phyloP scores from a whole-genome alignment of 208 protist species.

The Herpetomonas tarakana region DNA sequence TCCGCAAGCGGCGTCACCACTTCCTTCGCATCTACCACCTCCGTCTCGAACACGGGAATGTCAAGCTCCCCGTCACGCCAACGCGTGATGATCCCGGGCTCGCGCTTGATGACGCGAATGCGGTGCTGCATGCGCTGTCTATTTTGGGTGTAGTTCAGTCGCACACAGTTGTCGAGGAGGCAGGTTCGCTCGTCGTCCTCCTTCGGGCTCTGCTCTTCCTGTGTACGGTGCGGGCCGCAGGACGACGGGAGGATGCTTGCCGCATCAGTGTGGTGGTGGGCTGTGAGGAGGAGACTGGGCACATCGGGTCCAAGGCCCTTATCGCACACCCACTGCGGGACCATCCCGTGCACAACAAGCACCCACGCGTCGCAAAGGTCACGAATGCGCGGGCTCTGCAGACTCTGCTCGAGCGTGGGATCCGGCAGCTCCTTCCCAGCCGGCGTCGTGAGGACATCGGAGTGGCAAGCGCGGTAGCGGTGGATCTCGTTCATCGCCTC shows the following conservation, averaged over 20 bases:
- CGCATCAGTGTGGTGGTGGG: conserved; percentile 26
- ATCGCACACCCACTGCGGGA: conserved; percentile 32
- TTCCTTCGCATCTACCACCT: background rate
- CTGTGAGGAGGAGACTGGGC: conserved; percentile 34
- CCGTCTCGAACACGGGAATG: conserved; percentile 42
- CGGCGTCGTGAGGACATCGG: conserved; percentile 8
- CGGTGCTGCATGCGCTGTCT: conserved; percentile 43
- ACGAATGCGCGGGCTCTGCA: conserved; percentile 5
- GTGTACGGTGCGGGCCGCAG: background rate
- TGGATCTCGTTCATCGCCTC: conserved; percentile 18
- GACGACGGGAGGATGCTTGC: background rate
- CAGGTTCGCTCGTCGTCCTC: conserved; percentile 16
- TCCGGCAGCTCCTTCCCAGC: conserved; percentile 13
- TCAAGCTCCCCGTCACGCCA: conserved; percentile 72
- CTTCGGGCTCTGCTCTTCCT: background rate
- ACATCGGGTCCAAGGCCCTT: conserved; percentile 22
- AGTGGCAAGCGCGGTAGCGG: conserved; percentile 16
- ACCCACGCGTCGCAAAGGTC: conserved; percentile 47
- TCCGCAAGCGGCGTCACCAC: conserved; percentile 11
- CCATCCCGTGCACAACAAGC: conserved; percentile 44
- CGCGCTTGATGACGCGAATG: conserved; percentile 46
- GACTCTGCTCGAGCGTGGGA: conserved; percentile 18
- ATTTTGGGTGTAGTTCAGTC: conserved; percentile 43
- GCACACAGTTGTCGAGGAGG: conserved; percentile 41
- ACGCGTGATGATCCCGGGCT: conserved; percentile 30